Conservation (phyloP, 805 yeast genomes). For the Saccharomycopsis guyanensis region DNA sequence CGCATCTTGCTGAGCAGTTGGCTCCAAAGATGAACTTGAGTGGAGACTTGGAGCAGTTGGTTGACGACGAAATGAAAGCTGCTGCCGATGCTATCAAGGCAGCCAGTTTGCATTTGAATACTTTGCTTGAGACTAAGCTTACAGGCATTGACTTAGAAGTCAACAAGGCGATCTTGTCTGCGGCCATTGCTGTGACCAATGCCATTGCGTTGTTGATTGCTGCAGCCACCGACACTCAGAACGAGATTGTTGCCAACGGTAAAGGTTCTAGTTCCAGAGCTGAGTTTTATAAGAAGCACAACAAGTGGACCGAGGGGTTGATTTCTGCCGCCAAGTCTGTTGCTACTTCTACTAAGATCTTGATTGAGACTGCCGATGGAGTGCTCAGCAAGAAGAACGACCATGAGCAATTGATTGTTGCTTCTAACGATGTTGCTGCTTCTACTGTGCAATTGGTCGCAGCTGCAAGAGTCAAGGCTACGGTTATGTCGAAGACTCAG, state of each 20-base stretch:
- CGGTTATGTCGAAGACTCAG: conserved; percentile 68
- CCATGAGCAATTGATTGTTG: conserved; percentile 80
- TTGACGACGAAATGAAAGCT: conserved; percentile 62
- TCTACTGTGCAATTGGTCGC: conserved; percentile 90
- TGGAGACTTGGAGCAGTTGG: conserved; percentile 60
- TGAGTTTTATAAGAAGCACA: conserved; percentile 78
- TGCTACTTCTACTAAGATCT: conserved; percentile 72
- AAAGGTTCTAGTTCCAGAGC: conserved; percentile 58
- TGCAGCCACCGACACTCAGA: conserved; percentile 74
- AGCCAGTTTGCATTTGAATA: conserved; percentile 55
- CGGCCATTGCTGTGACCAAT: conserved; percentile 73
- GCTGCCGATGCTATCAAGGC: conserved; percentile 64
- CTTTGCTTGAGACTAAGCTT: conserved; percentile 41
- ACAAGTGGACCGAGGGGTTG: conserved; percentile 90
- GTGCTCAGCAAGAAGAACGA: conserved; percentile 55
- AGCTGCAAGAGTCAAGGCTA: conserved; percentile 81
- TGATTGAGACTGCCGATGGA: conserved; percentile 83
- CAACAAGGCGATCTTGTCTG: conserved; percentile 67
- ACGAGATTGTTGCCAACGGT: conserved; percentile 70
- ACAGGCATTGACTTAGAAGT: conserved; percentile 56
- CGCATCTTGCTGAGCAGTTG: conserved; percentile 48
- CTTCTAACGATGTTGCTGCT: conserved; percentile 87
- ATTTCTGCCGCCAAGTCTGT: conserved; percentile 85
- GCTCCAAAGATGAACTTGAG: conserved; percentile 34
- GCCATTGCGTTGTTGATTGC: conserved; percentile 65